phyloP scores from a whole-genome alignment of 225 moss, liverwort and hornwort species.

The Marchantia polymorpha region DNA sequence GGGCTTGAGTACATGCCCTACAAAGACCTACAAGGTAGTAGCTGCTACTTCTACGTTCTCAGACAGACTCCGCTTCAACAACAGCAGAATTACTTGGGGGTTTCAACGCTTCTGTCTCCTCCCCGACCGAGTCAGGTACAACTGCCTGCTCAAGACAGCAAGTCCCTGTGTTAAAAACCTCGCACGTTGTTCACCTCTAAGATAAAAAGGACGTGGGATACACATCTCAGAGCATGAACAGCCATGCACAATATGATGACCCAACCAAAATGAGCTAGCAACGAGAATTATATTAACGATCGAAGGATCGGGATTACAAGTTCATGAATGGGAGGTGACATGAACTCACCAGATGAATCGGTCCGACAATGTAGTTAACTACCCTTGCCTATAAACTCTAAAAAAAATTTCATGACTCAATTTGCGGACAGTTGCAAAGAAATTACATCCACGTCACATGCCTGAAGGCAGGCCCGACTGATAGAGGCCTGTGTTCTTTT shows the following conservation, averaged over 20 bases:
- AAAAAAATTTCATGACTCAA: constrained; percentile 15
- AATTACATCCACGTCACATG: constrained; percentile 20
- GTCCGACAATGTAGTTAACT: constrained; percentile 13
- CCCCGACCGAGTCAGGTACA: constrained; percentile 44
- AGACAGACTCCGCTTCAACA: constrained; percentile 41
- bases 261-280: constrained; percentile 8
- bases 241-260: constrained; percentile 13
- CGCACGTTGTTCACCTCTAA: background rate
- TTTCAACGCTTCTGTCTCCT: constrained; percentile 44
- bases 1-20: constrained; percentile 6
- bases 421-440: constrained; percentile 13
- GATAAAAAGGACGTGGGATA: constrained; percentile 16
- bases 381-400: constrained; percentile 23
- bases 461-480: constrained; percentile 8
- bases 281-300: constrained; percentile 25
- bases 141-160: constrained; percentile 48
- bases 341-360: constrained; percentile 23
- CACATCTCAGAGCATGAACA: constrained; percentile 1
- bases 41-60: constrained; percentile 24
- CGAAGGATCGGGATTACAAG: constrained; percentile 21
- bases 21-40: background rate
- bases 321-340: constrained; percentile 26
- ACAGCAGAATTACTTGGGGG: constrained; percentile 35
- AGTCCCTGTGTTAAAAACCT: constrained; percentile 40
- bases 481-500: background rate